Percentiles rank a stretch among this genome's conserved stretches.
These are phyloP conservation scores for Xylaria sp. DNA, from an alignment of 495 filamentous ascomycete genomes.

Conservation along the genomic window DNA sequence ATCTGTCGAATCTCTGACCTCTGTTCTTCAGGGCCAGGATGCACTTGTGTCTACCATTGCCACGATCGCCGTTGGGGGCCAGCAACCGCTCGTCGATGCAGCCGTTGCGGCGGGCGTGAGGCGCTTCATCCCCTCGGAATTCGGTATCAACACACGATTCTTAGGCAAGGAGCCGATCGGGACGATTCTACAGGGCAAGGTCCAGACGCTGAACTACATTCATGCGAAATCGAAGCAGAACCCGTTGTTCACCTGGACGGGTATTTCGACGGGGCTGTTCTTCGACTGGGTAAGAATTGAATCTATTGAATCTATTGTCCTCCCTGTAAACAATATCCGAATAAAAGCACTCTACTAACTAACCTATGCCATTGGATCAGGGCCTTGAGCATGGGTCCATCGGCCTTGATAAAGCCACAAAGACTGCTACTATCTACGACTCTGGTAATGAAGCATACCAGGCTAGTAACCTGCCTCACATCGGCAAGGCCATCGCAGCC, in stretches of 20 bases:
- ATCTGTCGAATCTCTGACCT: constrained; percentile 58
- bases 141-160: constrained; percentile 59
- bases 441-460: constrained; percentile 60
- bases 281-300: constrained; percentile 58
- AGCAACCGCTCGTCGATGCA: constrained; percentile 64
- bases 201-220: constrained; percentile 56
- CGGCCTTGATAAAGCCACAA: constrained; percentile 51
- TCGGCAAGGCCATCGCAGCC: constrained; percentile 57
- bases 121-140: constrained; percentile 71
- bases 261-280: constrained; percentile 57
- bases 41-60: constrained; percentile 62
- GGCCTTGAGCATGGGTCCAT: constrained; percentile 48
- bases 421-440: constrained; percentile 57
- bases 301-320: not conserved
- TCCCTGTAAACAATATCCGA: not conserved
- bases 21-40: constrained; percentile 61
- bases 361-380: constrained; percentile 25
- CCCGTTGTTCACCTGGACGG: constrained; percentile 57
- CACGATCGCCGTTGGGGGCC: constrained; percentile 42
- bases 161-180: constrained; percentile 42
- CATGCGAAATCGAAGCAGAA: constrained; percentile 47
- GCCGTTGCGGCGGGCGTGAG: constrained; percentile 63
- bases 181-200: constrained; percentile 57
- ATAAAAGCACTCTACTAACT: not conserved
- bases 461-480: constrained; percentile 52